phyloP scores from a whole-genome alignment of 208 protist species.

The Crithidia expoeki region DNA sequence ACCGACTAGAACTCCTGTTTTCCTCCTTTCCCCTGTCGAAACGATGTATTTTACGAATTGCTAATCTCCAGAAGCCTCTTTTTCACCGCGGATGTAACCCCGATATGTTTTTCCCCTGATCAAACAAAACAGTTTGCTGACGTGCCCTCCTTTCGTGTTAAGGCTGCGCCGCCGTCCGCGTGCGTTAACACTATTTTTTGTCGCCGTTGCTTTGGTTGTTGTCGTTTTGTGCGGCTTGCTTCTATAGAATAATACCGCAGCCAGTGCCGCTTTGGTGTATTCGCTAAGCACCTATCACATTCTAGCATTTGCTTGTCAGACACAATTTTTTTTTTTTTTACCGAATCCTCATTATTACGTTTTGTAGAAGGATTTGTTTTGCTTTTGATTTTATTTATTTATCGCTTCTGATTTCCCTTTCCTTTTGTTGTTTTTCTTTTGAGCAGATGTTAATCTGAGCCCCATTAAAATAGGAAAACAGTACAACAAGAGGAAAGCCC shows the following conservation, averaged over 20 bases:
- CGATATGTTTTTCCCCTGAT: too few species aligned
- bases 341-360: too few species aligned
- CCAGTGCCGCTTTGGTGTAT: neutral
- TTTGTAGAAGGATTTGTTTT: too few species aligned
- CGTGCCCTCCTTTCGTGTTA: too few species aligned
- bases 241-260: neutral
- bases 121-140: too few species aligned
- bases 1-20: neutral
- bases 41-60: neutral
- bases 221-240: neutral
- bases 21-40: neutral
- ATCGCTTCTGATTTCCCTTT: neutral
- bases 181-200: too few species aligned
- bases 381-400: neutral
- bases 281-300: too few species aligned
- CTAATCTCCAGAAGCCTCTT: neutral
- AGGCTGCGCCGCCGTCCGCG: too few species aligned
- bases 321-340: slow-evolving; percentile 6
- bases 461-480: too few species aligned
- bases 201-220: neutral
- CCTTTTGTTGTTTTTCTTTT: neutral
- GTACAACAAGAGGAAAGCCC: too few species aligned
- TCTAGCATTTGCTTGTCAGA: neutral
- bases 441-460: too few species aligned
- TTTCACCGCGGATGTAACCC: too few species aligned